A percentile compares a stretch with the other conserved stretches of the same genome.
Evolutionary conservation across 116 monocot species (phyloP).

Genomic region (Cymodocea nodosa): DNA sequence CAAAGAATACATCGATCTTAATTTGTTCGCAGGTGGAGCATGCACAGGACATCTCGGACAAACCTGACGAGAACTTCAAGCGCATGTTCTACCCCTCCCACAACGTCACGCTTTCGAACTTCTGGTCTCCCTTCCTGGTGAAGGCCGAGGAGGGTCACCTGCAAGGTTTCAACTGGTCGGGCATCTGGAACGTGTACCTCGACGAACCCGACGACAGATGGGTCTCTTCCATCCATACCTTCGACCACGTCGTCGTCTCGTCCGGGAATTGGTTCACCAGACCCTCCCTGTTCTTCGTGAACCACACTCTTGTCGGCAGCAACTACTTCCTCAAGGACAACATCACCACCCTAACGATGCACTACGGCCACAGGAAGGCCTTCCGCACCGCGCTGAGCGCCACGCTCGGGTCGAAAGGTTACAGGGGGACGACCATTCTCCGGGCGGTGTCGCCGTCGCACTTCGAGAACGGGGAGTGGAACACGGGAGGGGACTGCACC

Average conservation of each 20-base stretch:
- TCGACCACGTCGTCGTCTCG: slow-evolving; percentile 39
- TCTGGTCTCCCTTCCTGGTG: slow-evolving; percentile 61
- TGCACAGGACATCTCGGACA: slow-evolving; percentile 7
- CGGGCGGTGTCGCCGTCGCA: no score
- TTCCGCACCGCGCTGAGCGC: no score
- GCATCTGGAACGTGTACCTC: slow-evolving; percentile 23
- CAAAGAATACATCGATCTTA: no score
- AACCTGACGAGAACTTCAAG: slow-evolving; percentile 19
- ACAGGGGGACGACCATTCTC: no score
- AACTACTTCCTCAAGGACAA: no score
- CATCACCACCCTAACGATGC: no score
- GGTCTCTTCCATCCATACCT: slow-evolving; percentile 1
- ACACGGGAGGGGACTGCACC: no score
- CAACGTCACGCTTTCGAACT: slow-evolving; percentile 36
- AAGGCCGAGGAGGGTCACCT: slow-evolving; percentile 7
- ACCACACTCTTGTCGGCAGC: no score
- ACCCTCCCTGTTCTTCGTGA: neutral
- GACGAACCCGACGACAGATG: slow-evolving; percentile 19
- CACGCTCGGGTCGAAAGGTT: no score
- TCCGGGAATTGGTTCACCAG: slow-evolving; percentile 36
- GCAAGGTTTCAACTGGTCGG: neutral
- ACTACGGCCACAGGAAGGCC: no score
- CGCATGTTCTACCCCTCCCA: slow-evolving; percentile 20
- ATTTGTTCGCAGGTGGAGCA: slow-evolving; percentile 18
- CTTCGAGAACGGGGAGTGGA: no score